Conservation (phyloP, 768 basidiomycete genomes). For the Leccinum arenicola region DNA sequence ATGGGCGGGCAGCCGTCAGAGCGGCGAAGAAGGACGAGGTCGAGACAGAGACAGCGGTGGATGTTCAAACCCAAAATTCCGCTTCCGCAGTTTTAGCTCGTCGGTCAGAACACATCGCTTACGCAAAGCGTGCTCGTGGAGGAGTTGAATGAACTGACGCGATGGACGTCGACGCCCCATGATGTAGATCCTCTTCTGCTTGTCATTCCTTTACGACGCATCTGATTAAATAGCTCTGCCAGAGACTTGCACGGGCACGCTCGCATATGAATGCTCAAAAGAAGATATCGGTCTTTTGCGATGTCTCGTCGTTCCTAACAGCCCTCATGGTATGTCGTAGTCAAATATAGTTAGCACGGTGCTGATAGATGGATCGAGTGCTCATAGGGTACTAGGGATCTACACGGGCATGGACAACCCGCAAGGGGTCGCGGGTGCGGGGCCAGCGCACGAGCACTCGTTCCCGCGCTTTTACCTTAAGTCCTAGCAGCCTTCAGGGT, state of each 20-base stretch:
- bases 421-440: constrained; percentile 38
- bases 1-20: constrained; percentile 40
- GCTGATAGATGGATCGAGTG: constrained; percentile 1
- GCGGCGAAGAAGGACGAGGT: constrained; percentile 35
- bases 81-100: constrained; percentile 58
- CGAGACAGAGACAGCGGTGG: constrained; percentile 15
- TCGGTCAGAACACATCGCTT: constrained; percentile 36
- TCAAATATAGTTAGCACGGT: background rate
- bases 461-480: no score
- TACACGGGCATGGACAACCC: no score
- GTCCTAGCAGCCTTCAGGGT: no score
- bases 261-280: constrained; percentile 74
- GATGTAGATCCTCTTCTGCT: constrained; percentile 44
- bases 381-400: no score
- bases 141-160: constrained; percentile 40
- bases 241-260: constrained; percentile 41
- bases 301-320: constrained; percentile 58
- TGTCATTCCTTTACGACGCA: constrained; percentile 33
- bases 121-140: constrained; percentile 46
- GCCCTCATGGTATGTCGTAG: constrained; percentile 49
- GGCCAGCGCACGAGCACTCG: no score
- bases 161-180: constrained; percentile 31
- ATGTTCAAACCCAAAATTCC: constrained; percentile 59
- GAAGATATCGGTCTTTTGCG: constrained; percentile 61
- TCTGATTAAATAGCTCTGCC: constrained; percentile 1